Conservation (phyloP, 495 filamentous ascomycete species). For the Annulohypoxylon stygium region DNA sequence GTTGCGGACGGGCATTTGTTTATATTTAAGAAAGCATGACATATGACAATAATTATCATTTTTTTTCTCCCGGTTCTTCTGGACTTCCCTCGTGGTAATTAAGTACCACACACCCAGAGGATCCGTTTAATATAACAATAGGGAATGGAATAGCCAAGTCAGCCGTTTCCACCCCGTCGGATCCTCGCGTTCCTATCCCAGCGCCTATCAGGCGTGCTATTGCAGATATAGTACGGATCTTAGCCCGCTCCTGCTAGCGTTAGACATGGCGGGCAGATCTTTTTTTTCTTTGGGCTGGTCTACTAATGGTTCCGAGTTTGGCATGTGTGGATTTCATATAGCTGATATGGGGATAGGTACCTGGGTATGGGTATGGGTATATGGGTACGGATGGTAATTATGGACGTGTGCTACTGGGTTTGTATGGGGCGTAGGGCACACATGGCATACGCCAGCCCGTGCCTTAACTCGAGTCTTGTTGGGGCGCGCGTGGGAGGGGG, state of each 20-base stretch:
- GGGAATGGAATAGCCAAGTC: slow-evolving; percentile 4
- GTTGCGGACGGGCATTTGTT: slow-evolving; percentile 22
- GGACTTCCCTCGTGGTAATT: slow-evolving; percentile 9
- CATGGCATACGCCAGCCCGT: neutral
- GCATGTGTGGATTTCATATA: slow-evolving; percentile 8
- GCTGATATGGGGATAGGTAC: neutral
- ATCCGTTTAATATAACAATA: neutral
- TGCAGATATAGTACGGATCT: neutral
- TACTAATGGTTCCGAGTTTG: neutral
- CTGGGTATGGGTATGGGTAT: neutral
- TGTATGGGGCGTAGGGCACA: no score
- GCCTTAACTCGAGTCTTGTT: neutral
- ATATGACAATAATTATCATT: neutral
- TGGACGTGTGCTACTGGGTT: no score
- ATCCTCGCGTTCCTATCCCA: slow-evolving; percentile 6
- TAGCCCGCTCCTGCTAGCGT: slow-evolving; percentile 19
- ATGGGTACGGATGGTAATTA: neutral
- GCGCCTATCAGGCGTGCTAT: slow-evolving; percentile 3
- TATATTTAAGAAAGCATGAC: slow-evolving; percentile 25
- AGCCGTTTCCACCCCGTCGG: slow-evolving; percentile 10
- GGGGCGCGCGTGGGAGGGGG: neutral
- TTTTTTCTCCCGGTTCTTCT: neutral
- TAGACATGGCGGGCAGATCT: neutral
- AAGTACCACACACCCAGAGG: neutral
- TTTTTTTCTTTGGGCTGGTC: neutral